Evolutionary conservation across 108 stramenopile species (phyloP), one percentile per base, ranked within the genome.

Genomic region (Cyclotella baltica): DNA sequence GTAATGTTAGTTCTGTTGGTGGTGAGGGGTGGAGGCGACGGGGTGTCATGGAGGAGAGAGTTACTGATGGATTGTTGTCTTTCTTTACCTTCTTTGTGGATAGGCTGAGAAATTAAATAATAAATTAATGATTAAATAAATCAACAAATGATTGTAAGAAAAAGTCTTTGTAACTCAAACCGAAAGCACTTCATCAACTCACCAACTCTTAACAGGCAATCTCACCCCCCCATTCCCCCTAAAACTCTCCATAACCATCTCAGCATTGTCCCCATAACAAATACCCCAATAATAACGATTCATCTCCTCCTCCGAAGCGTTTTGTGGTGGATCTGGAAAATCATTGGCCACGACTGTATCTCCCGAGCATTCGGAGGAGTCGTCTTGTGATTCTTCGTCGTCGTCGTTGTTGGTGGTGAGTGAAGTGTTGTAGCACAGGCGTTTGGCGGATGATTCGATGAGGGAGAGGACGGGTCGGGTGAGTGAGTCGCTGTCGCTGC

Each of bases 281-380:
- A 63, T 50, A 47, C 77, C 71, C 84, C 84, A 85, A 58, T 85
- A 85, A 33, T 76, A 68, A 9, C 69, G 75, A 77, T 72, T 81
- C 56, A 77, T 53, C 31, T 85, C 80, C 37, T 81, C 84, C 22
- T 58, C 1, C 33, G 80, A 77, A 33, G 80, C 71, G 47, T 70
- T 67, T 46, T 50, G 25, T 6, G 84, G 84, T 2, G 72, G 72
- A 4, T 63, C 19, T 0, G 73, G 75, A 59, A 46, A 73, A 20
- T 76, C 64, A 23, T 52, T 37, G 55, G 70, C 71, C 9, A 66
- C 69, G 1, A 83, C 72, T 3, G 82, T 83, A 11, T 38, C 67
- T 62, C 76, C 82, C 0, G 82, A 83, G 25, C 38, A 68, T 30
- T 83, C 82, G 56, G 40, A 20, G 25, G 62, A 37, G 10, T 76